Evolutionary conservation across 2,329 filamentous ascomycete species (phyloP).

Genomic region (Dothistroma pini): DNA sequence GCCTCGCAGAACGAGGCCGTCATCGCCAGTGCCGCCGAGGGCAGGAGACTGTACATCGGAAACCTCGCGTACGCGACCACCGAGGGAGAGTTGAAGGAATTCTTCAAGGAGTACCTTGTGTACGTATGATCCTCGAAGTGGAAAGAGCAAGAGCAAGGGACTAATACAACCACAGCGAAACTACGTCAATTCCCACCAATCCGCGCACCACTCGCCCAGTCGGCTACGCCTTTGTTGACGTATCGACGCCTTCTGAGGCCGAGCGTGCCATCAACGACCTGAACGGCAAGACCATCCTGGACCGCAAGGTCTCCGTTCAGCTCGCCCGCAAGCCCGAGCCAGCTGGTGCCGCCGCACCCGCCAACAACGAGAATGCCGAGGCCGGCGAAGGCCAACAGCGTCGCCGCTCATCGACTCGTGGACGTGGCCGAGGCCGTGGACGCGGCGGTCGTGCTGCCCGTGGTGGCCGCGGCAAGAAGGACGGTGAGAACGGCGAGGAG

Average conservation of each 20-base stretch:
- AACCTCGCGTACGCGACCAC: slow-evolving; percentile 99
- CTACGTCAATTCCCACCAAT: slow-evolving; percentile 98
- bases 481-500: slow-evolving; percentile 36
- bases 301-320: slow-evolving; percentile 99
- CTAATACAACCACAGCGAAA: slow-evolving; percentile 64
- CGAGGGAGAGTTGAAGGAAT: slow-evolving; percentile 99
- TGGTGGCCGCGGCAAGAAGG: slow-evolving; percentile 63
- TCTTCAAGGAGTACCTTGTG: slow-evolving; percentile 99
- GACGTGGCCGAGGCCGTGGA: slow-evolving; percentile 55
- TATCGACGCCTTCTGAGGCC: slow-evolving; percentile 89
- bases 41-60: slow-evolving; percentile 99
- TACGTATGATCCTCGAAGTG: slow-evolving; percentile 56
- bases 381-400: slow-evolving; percentile 64
- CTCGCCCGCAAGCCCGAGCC: slow-evolving; percentile 96
- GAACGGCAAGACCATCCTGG: slow-evolving; percentile 94
- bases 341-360: slow-evolving; percentile 63
- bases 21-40: slow-evolving; percentile 95
- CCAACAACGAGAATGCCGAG: slow-evolving; percentile 61
- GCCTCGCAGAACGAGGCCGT: slow-evolving; percentile 81
- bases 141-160: slow-evolving; percentile 3
- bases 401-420: slow-evolving; percentile 54
- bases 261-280: slow-evolving; percentile 94
- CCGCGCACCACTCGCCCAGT: slow-evolving; percentile 97
- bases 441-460: slow-evolving; percentile 58
- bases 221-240: slow-evolving; percentile 98